A percentile compares a stretch with the other conserved stretches of the same genome.
Conservation (phyloP, 1,139 yeast genomes). For the Candida sojae region DNA sequence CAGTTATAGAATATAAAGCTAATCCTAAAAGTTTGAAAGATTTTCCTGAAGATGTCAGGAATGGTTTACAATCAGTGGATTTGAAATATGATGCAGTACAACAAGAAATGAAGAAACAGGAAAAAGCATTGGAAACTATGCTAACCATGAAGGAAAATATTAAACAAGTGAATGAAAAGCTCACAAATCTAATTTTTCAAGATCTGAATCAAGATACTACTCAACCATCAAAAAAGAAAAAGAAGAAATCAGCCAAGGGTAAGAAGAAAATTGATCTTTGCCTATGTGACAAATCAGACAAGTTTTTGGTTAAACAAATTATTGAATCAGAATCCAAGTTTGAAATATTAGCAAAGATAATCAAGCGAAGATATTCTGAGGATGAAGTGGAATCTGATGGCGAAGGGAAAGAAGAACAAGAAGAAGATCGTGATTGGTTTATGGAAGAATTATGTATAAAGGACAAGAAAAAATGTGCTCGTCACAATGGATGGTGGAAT, state of each 20-base stretch:
- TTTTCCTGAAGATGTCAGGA: conserved; percentile 33
- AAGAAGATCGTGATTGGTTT: conserved; percentile 19
- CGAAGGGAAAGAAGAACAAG: conserved; percentile 11
- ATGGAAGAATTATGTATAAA: conserved; percentile 46
- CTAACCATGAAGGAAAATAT: conserved; percentile 35
- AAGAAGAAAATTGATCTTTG: conserved; percentile 36
- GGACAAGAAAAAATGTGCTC: conserved; percentile 67
- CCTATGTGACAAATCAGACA: conserved; percentile 25
- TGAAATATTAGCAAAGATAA: conserved; percentile 8
- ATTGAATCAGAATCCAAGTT: conserved; percentile 20
- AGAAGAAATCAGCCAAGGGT: conserved; percentile 24
- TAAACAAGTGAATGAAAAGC: conserved; percentile 38
- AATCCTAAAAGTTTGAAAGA: conserved; percentile 28
- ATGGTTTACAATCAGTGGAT: conserved; percentile 20
- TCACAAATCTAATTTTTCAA: conserved; percentile 16
- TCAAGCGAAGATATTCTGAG: conserved; percentile 2
- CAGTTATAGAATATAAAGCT: conserved; percentile 30
- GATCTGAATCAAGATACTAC: conserved; percentile 12
- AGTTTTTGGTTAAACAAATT: conserved; percentile 14
- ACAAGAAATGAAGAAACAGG: conserved; percentile 19
- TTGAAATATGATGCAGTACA: conserved; percentile 23
- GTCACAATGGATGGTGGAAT: conserved; percentile 69
- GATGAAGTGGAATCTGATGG: conserved; percentile 12
- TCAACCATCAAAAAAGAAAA: conserved; percentile 16
- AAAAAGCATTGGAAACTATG: conserved; percentile 24